Conservation (phyloP, 208 protist genomes). For the Leishmania turanica region DNA sequence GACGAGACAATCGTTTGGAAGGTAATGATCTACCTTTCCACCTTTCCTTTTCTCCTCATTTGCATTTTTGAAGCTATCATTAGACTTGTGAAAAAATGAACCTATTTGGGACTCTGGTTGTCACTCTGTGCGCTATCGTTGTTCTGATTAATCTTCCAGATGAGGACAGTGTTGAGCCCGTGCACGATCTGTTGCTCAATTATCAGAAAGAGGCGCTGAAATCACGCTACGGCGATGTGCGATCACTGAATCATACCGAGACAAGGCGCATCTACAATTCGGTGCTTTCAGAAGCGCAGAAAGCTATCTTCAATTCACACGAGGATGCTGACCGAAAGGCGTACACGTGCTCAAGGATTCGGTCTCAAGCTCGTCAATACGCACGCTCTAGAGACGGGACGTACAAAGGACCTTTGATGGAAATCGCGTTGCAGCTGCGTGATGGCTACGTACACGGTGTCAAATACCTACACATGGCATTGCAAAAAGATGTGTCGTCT, state of each 20-base stretch:
- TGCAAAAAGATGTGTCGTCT: slow-evolving; percentile 42
- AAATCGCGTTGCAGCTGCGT: slow-evolving; percentile 56
- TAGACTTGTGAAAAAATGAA: neutral
- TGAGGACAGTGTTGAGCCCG: slow-evolving; percentile 21
- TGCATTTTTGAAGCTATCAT: neutral
- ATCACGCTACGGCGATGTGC: slow-evolving; percentile 33
- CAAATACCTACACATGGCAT: slow-evolving; percentile 34
- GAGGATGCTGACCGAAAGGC: slow-evolving; percentile 25
- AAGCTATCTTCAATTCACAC: slow-evolving; percentile 16
- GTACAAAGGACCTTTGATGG: slow-evolving; percentile 31
- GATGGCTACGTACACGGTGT: slow-evolving; percentile 66
- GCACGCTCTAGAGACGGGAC: slow-evolving; percentile 55
- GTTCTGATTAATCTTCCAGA: slow-evolving; percentile 18
- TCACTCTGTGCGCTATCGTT: slow-evolving; percentile 5
- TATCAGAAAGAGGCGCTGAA: slow-evolving; percentile 28
- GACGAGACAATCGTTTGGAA: neutral
- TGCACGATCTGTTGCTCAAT: slow-evolving; percentile 12
- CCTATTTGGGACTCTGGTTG: slow-evolving; percentile 1
- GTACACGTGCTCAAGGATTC: slow-evolving; percentile 42
- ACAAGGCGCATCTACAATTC: slow-evolving; percentile 47
- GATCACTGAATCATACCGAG: slow-evolving; percentile 46
- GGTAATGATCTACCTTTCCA: neutral
- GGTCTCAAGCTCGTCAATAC: slow-evolving; percentile 47
- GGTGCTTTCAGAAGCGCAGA: slow-evolving; percentile 38
- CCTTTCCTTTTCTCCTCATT: neutral